phyloP scores from a whole-genome alignment of 495 filamentous ascomycete genomes.

The Chaetomidium leptoderma region DNA sequence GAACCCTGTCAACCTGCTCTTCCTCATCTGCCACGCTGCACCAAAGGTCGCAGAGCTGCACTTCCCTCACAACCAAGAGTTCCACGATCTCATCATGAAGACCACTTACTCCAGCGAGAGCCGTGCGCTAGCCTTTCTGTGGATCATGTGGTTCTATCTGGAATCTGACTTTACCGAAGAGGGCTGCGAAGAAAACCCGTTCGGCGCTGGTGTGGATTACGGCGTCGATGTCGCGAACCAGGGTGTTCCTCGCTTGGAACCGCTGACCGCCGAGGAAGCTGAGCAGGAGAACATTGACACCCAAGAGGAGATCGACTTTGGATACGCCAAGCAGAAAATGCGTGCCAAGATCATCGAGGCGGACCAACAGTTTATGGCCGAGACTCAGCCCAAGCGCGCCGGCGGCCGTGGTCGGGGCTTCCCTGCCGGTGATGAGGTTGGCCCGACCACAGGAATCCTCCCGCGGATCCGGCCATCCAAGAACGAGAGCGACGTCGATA shows the following conservation, averaged over 20 bases:
- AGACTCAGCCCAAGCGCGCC: conserved; percentile 47
- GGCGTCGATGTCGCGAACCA: conserved; percentile 62
- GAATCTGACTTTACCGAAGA: conserved; percentile 89
- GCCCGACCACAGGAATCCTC: conserved; percentile 53
- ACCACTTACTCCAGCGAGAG: conserved; percentile 75
- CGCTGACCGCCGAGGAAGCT: conserved; percentile 71
- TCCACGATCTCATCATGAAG: conserved; percentile 95
- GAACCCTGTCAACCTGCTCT: conserved; percentile 95
- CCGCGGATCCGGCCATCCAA: conserved; percentile 52
- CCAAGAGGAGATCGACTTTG: conserved; percentile 77
- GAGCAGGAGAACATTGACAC: conserved; percentile 88
- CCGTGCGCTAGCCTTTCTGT: conserved; percentile 84
- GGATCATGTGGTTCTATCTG: conserved; percentile 99
- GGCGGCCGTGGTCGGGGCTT: conserved; percentile 24
- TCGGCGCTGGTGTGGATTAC: conserved; percentile 69
- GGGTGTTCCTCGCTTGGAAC: conserved; percentile 73
- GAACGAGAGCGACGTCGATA: conserved; percentile 56
- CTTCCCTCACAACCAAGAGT: conserved; percentile 80
- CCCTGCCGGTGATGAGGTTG: conserved; percentile 51
- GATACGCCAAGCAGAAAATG: conserved; percentile 76
- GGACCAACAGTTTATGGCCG: conserved; percentile 47
- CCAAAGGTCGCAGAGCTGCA: conserved; percentile 89
- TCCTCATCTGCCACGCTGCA: conserved; percentile 87
- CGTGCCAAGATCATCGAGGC: conserved; percentile 66
- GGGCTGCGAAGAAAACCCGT: conserved; percentile 81